These are phyloP conservation scores for Aspergillus chevalieri DNA, from an alignment of 2,329 filamentous ascomycete genomes.

Conservation along the genomic window DNA sequence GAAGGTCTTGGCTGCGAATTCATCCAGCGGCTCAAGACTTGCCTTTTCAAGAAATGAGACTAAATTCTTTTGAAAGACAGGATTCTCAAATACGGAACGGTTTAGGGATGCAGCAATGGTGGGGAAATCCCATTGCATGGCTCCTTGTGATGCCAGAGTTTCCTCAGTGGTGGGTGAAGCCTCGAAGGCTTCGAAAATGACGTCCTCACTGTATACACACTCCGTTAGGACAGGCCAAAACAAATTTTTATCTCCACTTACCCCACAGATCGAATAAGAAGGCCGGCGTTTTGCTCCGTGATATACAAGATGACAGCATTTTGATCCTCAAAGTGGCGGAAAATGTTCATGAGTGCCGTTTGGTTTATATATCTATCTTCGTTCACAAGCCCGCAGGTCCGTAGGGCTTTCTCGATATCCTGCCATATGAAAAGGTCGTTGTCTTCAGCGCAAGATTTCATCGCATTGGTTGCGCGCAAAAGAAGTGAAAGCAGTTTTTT, in stretches of 20 bases:
- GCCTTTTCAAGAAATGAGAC: slow-evolving; percentile 35
- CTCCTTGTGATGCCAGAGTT: slow-evolving; percentile 47
- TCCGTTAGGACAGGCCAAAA: not conserved
- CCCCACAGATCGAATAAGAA: slow-evolving; percentile 34
- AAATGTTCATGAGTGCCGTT: slow-evolving; percentile 17
- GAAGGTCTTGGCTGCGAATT: slow-evolving; percentile 45
- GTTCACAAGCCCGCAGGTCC: slow-evolving; percentile 11
- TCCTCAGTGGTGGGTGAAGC: slow-evolving; percentile 48
- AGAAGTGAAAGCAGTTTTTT: slow-evolving; percentile 25
- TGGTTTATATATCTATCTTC: slow-evolving; percentile 12
- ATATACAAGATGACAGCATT: slow-evolving; percentile 40
- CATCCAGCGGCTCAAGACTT: slow-evolving; percentile 45
- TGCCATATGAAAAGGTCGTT: slow-evolving; percentile 2
- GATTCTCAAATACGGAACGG: slow-evolving; percentile 12
- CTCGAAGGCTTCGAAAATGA: slow-evolving; percentile 58
- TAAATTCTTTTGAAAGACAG: slow-evolving; percentile 44
- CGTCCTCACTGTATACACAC: slow-evolving; percentile 3
- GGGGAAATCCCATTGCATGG: slow-evolving; percentile 57
- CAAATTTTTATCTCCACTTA: slow-evolving; percentile 2
- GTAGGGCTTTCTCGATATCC: slow-evolving; percentile 5
- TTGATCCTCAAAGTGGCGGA: slow-evolving; percentile 22
- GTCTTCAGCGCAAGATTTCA: not conserved
- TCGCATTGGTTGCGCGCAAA: slow-evolving; percentile 3
- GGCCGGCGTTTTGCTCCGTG: slow-evolving; percentile 45
- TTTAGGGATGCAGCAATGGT: slow-evolving; percentile 41